Conservation (phyloP, 2,329 filamentous ascomycete genomes). For the Ophiocordyceps robertsii region DNA sequence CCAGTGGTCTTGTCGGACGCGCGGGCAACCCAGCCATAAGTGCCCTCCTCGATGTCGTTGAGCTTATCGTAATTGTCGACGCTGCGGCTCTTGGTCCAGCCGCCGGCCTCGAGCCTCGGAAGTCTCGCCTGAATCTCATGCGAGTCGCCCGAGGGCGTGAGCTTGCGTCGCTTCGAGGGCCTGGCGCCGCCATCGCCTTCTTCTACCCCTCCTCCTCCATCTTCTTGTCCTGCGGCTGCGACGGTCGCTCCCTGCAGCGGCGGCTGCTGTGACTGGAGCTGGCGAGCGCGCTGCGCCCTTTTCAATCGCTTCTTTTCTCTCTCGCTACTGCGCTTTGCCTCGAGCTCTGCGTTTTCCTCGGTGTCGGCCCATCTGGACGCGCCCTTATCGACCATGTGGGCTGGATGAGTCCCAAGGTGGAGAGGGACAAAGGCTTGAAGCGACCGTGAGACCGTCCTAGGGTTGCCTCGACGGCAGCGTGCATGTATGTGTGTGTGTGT, state of each 20-base stretch:
- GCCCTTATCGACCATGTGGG: constrained; percentile 43
- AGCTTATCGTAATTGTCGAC: constrained; percentile 83
- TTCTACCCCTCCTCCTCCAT: no score
- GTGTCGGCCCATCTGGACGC: constrained; percentile 82
- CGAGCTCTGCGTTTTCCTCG: constrained; percentile 64
- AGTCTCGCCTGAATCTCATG: constrained; percentile 30
- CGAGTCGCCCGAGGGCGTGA: constrained; percentile 34
- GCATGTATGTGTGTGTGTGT: no score
- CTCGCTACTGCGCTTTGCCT: constrained; percentile 45
- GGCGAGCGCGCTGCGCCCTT: background rate
- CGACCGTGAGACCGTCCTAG: no score
- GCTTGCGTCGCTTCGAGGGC: constrained; percentile 48
- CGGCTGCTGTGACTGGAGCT: background rate
- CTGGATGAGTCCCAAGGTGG: background rate
- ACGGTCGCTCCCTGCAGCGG: background rate
- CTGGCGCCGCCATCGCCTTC: constrained; percentile 21
- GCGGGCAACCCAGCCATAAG: constrained; percentile 87
- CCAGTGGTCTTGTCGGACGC: constrained; percentile 63
- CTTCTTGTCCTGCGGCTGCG: background rate
- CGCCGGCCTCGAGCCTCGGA: constrained; percentile 54
- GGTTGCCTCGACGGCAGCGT: no score
- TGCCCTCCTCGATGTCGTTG: constrained; percentile 95
- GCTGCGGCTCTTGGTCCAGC: constrained; percentile 59
- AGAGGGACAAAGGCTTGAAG: no score
- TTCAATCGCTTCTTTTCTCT: background rate